Evolutionary conservation across 2,329 filamentous ascomycete species (phyloP).

Genomic region (Teratosphaeriaceae sp.): DNA sequence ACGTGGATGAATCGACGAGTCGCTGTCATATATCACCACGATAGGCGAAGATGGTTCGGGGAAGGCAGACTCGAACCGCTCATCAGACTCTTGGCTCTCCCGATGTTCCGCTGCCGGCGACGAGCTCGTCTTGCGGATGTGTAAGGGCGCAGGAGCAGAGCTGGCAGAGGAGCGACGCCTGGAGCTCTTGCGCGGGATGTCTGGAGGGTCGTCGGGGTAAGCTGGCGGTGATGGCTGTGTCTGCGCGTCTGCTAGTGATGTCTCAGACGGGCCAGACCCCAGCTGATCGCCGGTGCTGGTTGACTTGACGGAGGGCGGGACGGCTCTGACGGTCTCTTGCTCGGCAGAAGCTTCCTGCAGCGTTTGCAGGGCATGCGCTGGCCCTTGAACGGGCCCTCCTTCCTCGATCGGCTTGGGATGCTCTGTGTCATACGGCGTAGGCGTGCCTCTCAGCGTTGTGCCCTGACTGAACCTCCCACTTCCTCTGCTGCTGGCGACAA

Average conservation of each 20-base stretch:
- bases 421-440: conserved; percentile 22
- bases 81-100: neutral
- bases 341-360: conserved; percentile 24
- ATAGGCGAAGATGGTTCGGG: conserved; percentile 24
- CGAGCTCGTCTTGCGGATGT: conserved; percentile 1
- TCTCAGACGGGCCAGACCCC: conserved; percentile 5
- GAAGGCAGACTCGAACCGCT: conserved; percentile 5
- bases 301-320: conserved; percentile 7
- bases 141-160: conserved; percentile 2
- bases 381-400: conserved; percentile 12
- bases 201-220: neutral
- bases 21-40: conserved; percentile 22
- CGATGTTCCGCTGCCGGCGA: neutral
- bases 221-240: neutral
- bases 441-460: conserved; percentile 24
- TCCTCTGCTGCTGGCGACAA: conserved; percentile 14
- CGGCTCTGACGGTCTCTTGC: conserved; percentile 12
- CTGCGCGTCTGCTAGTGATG: conserved; percentile 1
- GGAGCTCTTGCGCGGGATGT: conserved; percentile 6
- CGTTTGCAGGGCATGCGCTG: conserved; percentile 21
- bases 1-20: conserved; percentile 12
- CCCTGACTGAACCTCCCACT: conserved; percentile 22
- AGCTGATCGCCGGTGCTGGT: conserved; percentile 4
- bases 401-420: conserved; percentile 15
- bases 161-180: conserved; percentile 5